Conservation (phyloP, 768 basidiomycete species). For the Lanmaoa pseudosensibilis region DNA sequence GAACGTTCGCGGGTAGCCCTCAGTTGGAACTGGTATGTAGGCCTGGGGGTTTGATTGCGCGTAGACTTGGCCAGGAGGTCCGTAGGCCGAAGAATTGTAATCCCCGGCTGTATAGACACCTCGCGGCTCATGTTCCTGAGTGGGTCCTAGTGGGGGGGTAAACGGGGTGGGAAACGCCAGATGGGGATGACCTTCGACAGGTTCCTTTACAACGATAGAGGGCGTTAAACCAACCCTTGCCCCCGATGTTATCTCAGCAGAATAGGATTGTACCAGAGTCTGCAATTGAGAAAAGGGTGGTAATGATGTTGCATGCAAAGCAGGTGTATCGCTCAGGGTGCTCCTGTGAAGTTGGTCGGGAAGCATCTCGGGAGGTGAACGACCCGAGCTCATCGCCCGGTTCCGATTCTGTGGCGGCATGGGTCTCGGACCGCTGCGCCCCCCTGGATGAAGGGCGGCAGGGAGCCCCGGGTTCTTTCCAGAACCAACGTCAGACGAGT, state of each 20-base stretch:
- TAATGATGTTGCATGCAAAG: slow-evolving; percentile 5
- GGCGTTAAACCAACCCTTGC: slow-evolving; percentile 8
- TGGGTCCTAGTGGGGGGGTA: neutral
- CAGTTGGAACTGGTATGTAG: slow-evolving; percentile 2
- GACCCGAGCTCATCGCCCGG: slow-evolving; percentile 8
- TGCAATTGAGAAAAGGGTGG: slow-evolving; percentile 9
- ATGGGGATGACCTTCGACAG: neutral
- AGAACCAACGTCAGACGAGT: slow-evolving; percentile 21
- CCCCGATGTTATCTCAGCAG: slow-evolving; percentile 1
- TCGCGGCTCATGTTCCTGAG: neutral
- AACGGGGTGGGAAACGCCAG: slow-evolving; percentile 7
- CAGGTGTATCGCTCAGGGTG: slow-evolving; percentile 15
- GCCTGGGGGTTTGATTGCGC: slow-evolving; percentile 11
- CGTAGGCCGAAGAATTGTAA: neutral
- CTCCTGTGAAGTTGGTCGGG: slow-evolving; percentile 8
- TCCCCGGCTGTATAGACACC: neutral
- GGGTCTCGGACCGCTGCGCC: slow-evolving; percentile 22
- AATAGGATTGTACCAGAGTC: slow-evolving; percentile 3
- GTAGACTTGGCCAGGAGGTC: slow-evolving; percentile 10
- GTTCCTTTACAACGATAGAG: slow-evolving; percentile 19
- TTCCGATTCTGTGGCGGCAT: slow-evolving; percentile 17
- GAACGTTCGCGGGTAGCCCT: slow-evolving; percentile 3
- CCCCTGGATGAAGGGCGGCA: slow-evolving; percentile 44
- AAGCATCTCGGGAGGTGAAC: slow-evolving; percentile 8
- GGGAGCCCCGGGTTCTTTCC: slow-evolving; percentile 33